Evolutionary conservation across 495 filamentous ascomycete species (phyloP), one percentile per base, ranked within the genome.

Genomic region (Aspergillus mulundensis): DNA sequence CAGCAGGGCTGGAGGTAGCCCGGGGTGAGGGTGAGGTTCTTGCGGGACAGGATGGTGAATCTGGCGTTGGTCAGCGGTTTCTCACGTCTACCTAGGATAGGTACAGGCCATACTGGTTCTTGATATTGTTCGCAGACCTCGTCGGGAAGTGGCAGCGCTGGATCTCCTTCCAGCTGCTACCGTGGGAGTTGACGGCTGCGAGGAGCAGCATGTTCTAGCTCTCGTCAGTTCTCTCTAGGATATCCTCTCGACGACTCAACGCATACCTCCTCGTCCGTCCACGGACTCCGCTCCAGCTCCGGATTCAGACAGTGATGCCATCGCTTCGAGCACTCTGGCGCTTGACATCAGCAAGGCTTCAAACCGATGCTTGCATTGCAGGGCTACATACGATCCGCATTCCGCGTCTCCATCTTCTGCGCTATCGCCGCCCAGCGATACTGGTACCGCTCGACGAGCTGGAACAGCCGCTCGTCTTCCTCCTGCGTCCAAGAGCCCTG

Each of bases 261-360:
- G 5, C 39, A 19, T 38, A 57, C 54, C 54, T 57, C 54, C 16
- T 28, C 40, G 24, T 44, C 54, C 14, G 54, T 50, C 54, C 54
- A 57, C 5, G 54, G 54, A 45, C 54, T 57, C 7, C 54, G 54
- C 39, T 57, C 54, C 18, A 57, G 24, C 24, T 57, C 54, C 0
- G 54, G 54, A 19, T 57, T 57, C 38, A 57, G 34, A n/a, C 54
- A 57, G 39, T 57, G 54, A 38, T 57, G 54, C 54, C 54, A 57
- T 18, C 54, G 54, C 15, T 57, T 57, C 1, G 54, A 57, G 15
- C 54, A 57, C 32, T 57, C 54, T 57, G n/a, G 4, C 12, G 5
- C 32, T 36, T 15, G 7, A 14, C 2, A 36, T 36, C 32, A 36
- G 32, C 32, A 36, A 36, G 32, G 32, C 32, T 4, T 10, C 12